phyloP scores from a whole-genome alignment of 2,329 filamentous ascomycete species.

The Scolecobasidium constrictum region DNA sequence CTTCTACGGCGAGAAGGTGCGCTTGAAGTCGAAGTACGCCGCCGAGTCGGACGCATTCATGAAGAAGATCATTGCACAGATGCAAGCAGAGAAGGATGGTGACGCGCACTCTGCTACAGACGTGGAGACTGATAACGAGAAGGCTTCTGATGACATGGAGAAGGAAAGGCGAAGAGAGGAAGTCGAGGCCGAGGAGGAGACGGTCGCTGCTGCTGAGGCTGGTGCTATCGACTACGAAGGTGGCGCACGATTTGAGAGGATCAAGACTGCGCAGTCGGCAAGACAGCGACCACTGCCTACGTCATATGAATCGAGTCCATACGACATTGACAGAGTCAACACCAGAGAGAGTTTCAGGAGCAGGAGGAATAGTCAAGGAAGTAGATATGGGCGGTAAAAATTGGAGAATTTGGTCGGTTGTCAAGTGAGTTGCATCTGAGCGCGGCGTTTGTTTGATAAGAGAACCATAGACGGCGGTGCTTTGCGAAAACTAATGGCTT shows the following conservation, averaged over 20 bases:
- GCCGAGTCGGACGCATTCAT: slow-evolving; percentile 54
- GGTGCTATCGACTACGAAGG: slow-evolving; percentile 9
- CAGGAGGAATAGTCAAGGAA: neutral
- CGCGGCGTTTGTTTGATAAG: neutral
- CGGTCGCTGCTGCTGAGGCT: slow-evolving; percentile 10
- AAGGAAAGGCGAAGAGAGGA: slow-evolving; percentile 6
- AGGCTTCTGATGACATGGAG: slow-evolving; percentile 10
- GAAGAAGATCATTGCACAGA: slow-evolving; percentile 30
- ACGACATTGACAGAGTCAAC: slow-evolving; percentile 37
- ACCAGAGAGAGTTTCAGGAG: slow-evolving; percentile 33
- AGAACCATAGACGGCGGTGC: neutral
- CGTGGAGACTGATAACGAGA: slow-evolving; percentile 13
- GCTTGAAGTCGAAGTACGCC: slow-evolving; percentile 58
- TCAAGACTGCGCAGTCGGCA: slow-evolving; percentile 26
- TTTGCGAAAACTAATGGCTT: too few species aligned
- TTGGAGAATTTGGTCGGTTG: too few species aligned
- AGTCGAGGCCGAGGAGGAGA: slow-evolving; percentile 11
- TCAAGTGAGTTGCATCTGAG: neutral
- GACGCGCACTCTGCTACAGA: slow-evolving; percentile 13
- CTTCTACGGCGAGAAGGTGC: slow-evolving; percentile 54
- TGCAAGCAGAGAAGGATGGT: slow-evolving; percentile 17
- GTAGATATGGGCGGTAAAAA: neutral
- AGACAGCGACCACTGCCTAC: slow-evolving; percentile 13
- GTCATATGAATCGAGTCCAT: slow-evolving; percentile 32
- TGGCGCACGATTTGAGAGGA: slow-evolving; percentile 23